Evolutionary conservation across 495 filamentous ascomycete genomes (phyloP).

Genomic region (Neurospora terricola): DNA sequence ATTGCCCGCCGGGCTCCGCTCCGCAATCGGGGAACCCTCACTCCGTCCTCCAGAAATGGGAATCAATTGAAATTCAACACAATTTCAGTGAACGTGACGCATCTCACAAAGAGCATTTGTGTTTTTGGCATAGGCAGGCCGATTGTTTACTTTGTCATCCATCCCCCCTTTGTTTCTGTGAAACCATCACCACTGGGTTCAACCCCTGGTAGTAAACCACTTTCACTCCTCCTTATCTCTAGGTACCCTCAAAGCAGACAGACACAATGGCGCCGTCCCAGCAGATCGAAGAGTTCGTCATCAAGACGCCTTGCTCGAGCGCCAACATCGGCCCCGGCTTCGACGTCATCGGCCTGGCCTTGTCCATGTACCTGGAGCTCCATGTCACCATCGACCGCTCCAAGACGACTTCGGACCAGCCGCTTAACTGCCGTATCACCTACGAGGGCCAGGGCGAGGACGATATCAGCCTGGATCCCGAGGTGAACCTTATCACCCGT

Average conservation of each 20-base stretch:
- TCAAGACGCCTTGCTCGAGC: conserved; percentile 74
- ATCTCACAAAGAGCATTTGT: background rate
- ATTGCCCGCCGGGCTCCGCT: background rate
- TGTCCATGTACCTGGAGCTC: conserved; percentile 84
- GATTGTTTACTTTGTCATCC: background rate
- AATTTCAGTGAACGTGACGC: background rate
- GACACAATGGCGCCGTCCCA: conserved; percentile 5
- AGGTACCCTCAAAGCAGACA: background rate
- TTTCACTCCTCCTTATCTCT: background rate
- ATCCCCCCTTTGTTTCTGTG: background rate
- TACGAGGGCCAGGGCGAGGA: conserved; percentile 78
- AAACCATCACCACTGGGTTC: background rate
- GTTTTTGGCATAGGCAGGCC: background rate
- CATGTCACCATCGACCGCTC: conserved; percentile 57
- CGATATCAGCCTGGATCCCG: conserved; percentile 65
- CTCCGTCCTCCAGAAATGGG: background rate
- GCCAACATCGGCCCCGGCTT: conserved; percentile 96
- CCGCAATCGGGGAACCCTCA: background rate
- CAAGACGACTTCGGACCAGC: conserved; percentile 39
- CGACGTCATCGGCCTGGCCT: conserved; percentile 89
- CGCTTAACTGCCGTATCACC: conserved; percentile 78
- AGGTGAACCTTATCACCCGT: conserved; percentile 82
- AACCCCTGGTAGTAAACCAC: background rate
- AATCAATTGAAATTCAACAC: background rate
- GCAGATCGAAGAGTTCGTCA: conserved; percentile 42